Evolutionary conservation across 1,139 yeast genomes (phyloP), one percentile per base, ranked within the genome.

Genomic region (Suhomyces yuchorum): DNA sequence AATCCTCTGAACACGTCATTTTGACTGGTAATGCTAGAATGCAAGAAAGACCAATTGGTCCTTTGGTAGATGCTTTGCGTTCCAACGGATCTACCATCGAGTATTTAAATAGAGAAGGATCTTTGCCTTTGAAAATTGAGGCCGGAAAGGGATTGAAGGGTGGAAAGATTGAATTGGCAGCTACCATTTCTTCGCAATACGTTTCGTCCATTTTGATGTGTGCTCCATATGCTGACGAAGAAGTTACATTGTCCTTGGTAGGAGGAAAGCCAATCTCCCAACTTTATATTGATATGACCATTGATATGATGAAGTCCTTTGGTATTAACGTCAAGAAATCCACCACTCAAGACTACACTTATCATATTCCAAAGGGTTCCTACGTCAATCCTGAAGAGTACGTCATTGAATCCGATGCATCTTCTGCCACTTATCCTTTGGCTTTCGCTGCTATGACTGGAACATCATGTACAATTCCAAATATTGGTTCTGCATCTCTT

Each of bases 401-500:
- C 61, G 88, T 87, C 32, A 83, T 93, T 56, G 99, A 93, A 68
- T 88, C 97, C 9, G 99, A 93, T 69, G 99, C 99, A n/a, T 90
- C 97, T 22, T 89, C 97, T 18, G 98, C 99, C 1, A 95, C 99
- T 11, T 93, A 93, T 62, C 99, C 99, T 40, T 78, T 93, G 57
- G 99, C 99, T 0, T 89, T 87, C 71, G 99, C 99, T 50, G 99
- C 99, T n/a, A 74, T 93, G 73, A 91, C 96, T 2, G 98, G 98
- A 28, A 84, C 96, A 12, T 84, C 91, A 11, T 90, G 96, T 54
- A 90, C 96, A 1, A 80, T 93, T 56, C 99, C 99, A 50, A 93
- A 91, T 65, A 92, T 93, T 65, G 99, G 99, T 6, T 85, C 85
- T 19, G 73, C 86, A 38, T 92, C 98, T 1, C 75, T 93, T 55